A percentile compares a stretch with the other conserved stretches of the same genome.
These are phyloP conservation scores for Xerophyta viscosa DNA, from an alignment of 106 monocot genomes.

Conservation along the genomic window DNA sequence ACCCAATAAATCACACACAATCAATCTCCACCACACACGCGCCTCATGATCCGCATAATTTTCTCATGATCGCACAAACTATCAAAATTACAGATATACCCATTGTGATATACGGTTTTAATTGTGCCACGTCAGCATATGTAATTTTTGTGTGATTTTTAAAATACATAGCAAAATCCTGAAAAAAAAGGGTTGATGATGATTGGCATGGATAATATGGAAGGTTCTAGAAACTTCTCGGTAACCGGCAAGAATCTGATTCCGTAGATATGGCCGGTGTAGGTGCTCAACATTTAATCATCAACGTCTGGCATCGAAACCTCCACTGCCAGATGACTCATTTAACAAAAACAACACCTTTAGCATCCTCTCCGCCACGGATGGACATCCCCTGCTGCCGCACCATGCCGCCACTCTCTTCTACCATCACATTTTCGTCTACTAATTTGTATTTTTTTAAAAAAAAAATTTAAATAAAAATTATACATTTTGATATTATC, in stretches of 20 bases:
- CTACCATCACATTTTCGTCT: no score
- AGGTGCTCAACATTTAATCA: conserved; percentile 50
- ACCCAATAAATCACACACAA: conserved; percentile 42
- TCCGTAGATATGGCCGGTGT: conserved; percentile 77
- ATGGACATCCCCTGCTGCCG: conserved; percentile 15
- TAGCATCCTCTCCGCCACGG: conserved; percentile 70
- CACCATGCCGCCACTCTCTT: no score
- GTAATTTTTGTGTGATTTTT: no score
- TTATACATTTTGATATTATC: no score
- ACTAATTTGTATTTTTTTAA: no score
- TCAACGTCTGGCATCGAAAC: conserved; percentile 48
- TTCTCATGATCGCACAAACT: no score
- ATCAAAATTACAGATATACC: no score
- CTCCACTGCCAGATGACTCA: conserved; percentile 46
- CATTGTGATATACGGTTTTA: conserved; percentile 78
- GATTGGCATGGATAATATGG: conserved; percentile 74
- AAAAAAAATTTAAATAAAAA: no score
- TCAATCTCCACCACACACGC: no score
- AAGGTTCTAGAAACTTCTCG: conserved; percentile 76
- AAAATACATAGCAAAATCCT: no score
- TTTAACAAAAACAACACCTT: conserved; percentile 59
- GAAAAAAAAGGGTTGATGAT: no score
- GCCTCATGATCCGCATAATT: no score
- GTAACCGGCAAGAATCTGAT: conserved; percentile 63
- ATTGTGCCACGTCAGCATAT: conserved; percentile 60